phyloP scores from a whole-genome alignment of 805 yeast species.

The Alloascoidea africana region DNA sequence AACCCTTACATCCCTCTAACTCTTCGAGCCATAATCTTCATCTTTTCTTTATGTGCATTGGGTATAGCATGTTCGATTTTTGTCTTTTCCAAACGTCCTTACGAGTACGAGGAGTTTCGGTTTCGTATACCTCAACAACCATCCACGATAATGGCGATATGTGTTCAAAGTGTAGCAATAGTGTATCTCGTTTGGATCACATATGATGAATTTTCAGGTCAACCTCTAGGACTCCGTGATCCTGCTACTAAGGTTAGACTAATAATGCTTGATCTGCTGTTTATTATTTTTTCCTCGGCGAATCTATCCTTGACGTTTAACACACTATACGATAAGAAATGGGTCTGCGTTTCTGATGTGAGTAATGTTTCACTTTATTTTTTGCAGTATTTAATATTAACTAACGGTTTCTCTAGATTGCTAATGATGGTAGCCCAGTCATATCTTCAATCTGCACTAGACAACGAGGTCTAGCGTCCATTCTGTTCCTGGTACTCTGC shows the following conservation, averaged over 20 bases:
- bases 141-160: slow-evolving; percentile 84
- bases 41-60: slow-evolving; percentile 51
- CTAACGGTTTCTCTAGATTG: slow-evolving; percentile 7
- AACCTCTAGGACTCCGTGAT: slow-evolving; percentile 80
- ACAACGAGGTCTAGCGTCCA: slow-evolving; percentile 66
- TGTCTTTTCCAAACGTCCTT: slow-evolving; percentile 18
- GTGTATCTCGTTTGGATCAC: slow-evolving; percentile 70
- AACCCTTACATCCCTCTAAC: slow-evolving; percentile 75
- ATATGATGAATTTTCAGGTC: slow-evolving; percentile 82
- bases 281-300: slow-evolving; percentile 82
- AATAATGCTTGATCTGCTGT: slow-evolving; percentile 71
- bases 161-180: slow-evolving; percentile 67
- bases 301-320: slow-evolving; percentile 77
- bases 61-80: slow-evolving; percentile 54
- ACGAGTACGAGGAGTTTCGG: too few species aligned
- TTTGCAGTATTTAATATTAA: too few species aligned
- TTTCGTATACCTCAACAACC: slow-evolving; percentile 57
- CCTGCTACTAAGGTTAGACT: slow-evolving; percentile 71
- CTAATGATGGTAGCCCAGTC: slow-evolving; percentile 19
- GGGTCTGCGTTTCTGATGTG: slow-evolving; percentile 50
- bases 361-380: too few species aligned
- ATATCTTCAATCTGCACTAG: slow-evolving; percentile 50
- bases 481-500: slow-evolving; percentile 57
- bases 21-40: slow-evolving; percentile 43
- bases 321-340: slow-evolving; percentile 60